phyloP scores from a whole-genome alignment of 345 rosid species.

The Heritiera fomes region DNA sequence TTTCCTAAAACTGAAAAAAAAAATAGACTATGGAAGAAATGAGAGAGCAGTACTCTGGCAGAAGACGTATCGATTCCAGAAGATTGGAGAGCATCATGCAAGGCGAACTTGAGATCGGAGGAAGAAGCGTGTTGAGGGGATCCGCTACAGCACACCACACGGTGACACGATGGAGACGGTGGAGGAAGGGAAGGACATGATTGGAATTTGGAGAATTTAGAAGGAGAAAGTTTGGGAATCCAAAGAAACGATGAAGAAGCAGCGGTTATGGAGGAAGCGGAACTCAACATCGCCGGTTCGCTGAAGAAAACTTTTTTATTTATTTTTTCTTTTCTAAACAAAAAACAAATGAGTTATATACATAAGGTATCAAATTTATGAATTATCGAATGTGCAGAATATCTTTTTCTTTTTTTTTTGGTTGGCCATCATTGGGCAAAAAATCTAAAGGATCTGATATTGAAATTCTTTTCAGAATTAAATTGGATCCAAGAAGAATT shows the following conservation, averaged over 20 bases:
- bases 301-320: not conserved
- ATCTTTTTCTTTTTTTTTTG: not conserved
- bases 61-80: constrained; percentile 21
- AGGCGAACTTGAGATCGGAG: constrained; percentile 22
- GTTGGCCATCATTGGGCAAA: too few relatives aligned
- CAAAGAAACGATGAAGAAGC: constrained; percentile 1
- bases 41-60: constrained; percentile 15
- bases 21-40: not conserved
- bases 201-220: not conserved
- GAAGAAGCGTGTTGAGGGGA: not conserved
- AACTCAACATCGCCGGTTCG: not conserved
- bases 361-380: not conserved
- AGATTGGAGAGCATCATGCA: constrained; percentile 24
- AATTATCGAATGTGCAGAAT: not conserved
- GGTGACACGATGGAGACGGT: not conserved
- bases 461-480: too few relatives aligned
- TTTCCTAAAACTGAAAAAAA: not conserved
- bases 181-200: not conserved
- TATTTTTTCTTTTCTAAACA: not conserved
- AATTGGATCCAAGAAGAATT: too few relatives aligned
- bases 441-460: not conserved
- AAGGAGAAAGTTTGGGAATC: not conserved
- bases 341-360: not conserved
- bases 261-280: not conserved
- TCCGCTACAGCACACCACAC: constrained; percentile 5